Percentiles rank a stretch among this genome's conserved stretches.
These are phyloP conservation scores for Dryas integrifolia DNA, from an alignment of 331 rosid species.

Conservation along the genomic window DNA sequence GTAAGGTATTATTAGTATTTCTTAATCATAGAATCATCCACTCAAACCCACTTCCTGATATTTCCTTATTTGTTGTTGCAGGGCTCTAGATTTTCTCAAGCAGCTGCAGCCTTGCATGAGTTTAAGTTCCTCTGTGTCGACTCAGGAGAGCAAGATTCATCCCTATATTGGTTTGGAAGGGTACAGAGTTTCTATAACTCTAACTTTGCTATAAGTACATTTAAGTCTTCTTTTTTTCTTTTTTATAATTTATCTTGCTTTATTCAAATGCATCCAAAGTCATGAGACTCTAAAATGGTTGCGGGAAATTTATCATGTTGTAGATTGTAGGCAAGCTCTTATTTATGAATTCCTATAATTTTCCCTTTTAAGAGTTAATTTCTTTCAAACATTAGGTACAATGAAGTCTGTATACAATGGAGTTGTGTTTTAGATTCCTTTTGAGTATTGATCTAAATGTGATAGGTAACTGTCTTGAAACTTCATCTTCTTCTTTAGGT, in stretches of 20 bases:
- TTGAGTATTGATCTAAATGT: no score
- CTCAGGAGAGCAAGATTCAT: constrained; percentile 49
- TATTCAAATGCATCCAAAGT: neutral
- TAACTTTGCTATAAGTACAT: neutral
- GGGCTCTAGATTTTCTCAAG: constrained; percentile 91
- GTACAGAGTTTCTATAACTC: constrained; percentile 34
- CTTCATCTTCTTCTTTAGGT: no score
- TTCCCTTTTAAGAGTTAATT: no score
- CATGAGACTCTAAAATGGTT: neutral
- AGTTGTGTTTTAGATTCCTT: no score
- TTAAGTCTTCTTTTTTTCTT: neutral
- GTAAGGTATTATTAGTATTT: constrained; percentile 57
- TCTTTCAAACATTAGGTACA: no score
- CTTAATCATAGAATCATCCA: constrained; percentile 15
- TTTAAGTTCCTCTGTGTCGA: constrained; percentile 68
- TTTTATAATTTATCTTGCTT: neutral
- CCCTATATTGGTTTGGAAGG: constrained; percentile 88
- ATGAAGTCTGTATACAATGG: no score
- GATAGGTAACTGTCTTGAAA: no score
- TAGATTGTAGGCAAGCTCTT: neutral
- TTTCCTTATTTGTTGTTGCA: constrained; percentile 34
- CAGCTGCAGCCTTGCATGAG: constrained; percentile 87
- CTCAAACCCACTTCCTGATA: constrained; percentile 11
- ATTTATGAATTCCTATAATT: neutral
- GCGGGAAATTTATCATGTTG: neutral